Evolutionary conservation across 139 green algal genomes (phyloP), one percentile per base, ranked within the genome.

Genomic region (Chlorella vulgaris): DNA sequence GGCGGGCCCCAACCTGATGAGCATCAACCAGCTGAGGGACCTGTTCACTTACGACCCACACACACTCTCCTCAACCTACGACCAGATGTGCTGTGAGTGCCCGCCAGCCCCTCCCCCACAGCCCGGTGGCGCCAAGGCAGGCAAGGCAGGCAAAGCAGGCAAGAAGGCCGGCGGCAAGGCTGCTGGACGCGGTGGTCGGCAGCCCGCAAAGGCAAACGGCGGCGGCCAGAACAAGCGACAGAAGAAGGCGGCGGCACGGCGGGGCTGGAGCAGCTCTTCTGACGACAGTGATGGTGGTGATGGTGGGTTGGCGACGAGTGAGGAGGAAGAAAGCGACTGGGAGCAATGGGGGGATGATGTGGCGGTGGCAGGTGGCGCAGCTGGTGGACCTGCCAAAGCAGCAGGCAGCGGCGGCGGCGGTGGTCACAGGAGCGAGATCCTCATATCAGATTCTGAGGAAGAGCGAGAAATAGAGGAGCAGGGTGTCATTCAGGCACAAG

Each of bases 21-120:
- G 86, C 39, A 74, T 88, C 2, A 96, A 99, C 66, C 94, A 98
- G 76, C 90, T 99, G 68, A 80, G 93, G 5, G 91, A 99, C 90
- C 90, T 99, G 36, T 99, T 99, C 86, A 90, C 83, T 2, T 89
- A 81, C 51, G 69, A 88, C 61, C 36, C 79, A 2, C 84, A 92
- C 40, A 93, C 89, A 15, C 78, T 85, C 0, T 96, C 91, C n/a
- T 93, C 93, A 83, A 98, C 94, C 31, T 96, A 96, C 66, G 91
- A 97, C 53, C 88, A 81, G 55, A 89, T 95, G 80, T 94, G 69
- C 10, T 55, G 40, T 26, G 33, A 55, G 42, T 24, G 42, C 28
- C 38, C 38, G 43, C n/a, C 55, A 33, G 3, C 58, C 26, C n/a
- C n/a, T n/a, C n/a, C n/a, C n/a, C n/a, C n/a, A 15, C 51, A 29